These are phyloP conservation scores for Coriaria nepalensis DNA, from an alignment of 306 rosid genomes.

Conservation along the genomic window DNA sequence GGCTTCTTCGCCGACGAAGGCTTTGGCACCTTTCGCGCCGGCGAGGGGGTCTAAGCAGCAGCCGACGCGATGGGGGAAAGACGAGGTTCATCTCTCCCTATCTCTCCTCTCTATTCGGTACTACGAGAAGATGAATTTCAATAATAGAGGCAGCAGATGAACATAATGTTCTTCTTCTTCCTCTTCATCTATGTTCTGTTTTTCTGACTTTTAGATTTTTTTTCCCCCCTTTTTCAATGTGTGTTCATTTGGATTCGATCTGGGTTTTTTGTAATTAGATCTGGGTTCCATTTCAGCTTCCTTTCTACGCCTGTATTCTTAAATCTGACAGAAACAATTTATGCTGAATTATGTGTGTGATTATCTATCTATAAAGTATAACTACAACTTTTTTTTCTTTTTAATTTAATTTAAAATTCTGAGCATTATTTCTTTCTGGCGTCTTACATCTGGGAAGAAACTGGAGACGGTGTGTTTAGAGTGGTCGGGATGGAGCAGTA, in stretches of 20 bases:
- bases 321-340: neutral
- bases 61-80: conserved; percentile 62
- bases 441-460: no score
- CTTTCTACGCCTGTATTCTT: conserved; percentile 1
- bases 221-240: neutral
- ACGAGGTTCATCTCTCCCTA: conserved; percentile 84
- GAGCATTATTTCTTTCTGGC: no score
- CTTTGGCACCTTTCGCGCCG: conserved; percentile 32
- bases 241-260: conserved; percentile 10
- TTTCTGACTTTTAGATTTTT: conserved; percentile 3
- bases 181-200: neutral
- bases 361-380: no score
- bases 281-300: neutral
- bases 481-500: no score
- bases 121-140: conserved; percentile 85
- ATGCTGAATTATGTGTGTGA: no score
- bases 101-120: conserved; percentile 88
- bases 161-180: conserved; percentile 13
- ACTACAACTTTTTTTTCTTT: no score
- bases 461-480: no score
- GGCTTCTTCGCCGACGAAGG: conserved; percentile 11
- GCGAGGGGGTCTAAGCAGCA: conserved; percentile 32
- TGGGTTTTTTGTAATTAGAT: conserved; percentile 5
- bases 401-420: no score
- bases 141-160: conserved; percentile 25